Base-by-base conservation (phyloP, 2,329 filamentous ascomycete species). In the Ilyonectria destructans region DNA sequence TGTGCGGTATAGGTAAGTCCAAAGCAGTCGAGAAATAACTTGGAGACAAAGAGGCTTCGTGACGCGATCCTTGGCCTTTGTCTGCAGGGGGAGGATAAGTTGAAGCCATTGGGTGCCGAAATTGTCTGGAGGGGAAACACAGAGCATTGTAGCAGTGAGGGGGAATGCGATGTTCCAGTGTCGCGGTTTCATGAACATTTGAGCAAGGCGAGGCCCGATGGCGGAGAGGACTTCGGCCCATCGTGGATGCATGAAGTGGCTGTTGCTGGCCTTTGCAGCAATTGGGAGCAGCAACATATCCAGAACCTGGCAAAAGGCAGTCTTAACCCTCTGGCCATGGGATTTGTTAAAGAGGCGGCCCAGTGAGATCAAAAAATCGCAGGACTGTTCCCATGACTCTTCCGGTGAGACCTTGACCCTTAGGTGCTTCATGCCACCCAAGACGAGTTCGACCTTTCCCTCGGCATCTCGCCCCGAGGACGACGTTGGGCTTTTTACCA, bases 121-220 rank as follows among this genome's bases (percentile, higher is more conserved):
- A 1, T 88, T 90, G 31, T 99, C 96, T 6, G 91, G 90, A 0
- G 94, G 91, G 6, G 96, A 98, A 26, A 95, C 91, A 78, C 96
- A 99, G 15, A 98, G 87, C 74, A 98, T 86, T 3, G 96, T 92
- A 7, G 93, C 93, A 67, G 96, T 95, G 56, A 98, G 84, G 6
- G 96, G 95, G 75, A 97, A 98, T 0, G 95, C 92, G 70, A 93
- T 91, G 17, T 88, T 84, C 97, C 96, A 99, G 80, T 99, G 94
- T 51, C 95, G 92, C 40, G 95, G 95, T 80, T 99, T 99, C 59
- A 91, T 88, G 67, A 97, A 91, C 88, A 99, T 93, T 74, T 96
- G 92, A 13, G 90, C 89, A 60, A 98, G 85, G 62, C 94, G 90
- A 45, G 93, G 91, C 60, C 93, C 92, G 70, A 98, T 89, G 23